These are phyloP conservation scores for Daldinia childiae DNA, from an alignment of 495 filamentous ascomycete species.

Conservation along the genomic window DNA sequence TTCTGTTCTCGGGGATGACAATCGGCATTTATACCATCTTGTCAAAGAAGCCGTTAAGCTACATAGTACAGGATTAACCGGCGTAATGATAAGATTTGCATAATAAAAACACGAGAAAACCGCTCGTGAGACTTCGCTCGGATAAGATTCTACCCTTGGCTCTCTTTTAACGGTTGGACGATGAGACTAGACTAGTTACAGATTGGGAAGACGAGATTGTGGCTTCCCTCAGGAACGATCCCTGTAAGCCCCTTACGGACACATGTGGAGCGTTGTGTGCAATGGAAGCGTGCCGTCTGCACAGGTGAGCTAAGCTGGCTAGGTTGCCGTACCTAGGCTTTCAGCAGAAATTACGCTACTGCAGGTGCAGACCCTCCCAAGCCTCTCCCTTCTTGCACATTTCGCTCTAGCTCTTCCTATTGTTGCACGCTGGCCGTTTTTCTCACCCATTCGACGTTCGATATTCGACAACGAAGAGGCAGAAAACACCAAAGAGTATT, in stretches of 20 bases:
- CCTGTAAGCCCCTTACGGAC: slow-evolving; percentile 38
- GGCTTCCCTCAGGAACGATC: slow-evolving; percentile 33
- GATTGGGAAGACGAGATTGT: slow-evolving; percentile 31
- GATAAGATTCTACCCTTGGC: slow-evolving; percentile 15
- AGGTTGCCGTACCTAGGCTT: neutral
- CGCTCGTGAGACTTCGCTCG: neutral
- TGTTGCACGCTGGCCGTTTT: slow-evolving; percentile 28
- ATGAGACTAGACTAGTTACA: slow-evolving; percentile 42
- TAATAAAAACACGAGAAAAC: slow-evolving; percentile 29
- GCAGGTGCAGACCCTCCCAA: slow-evolving; percentile 38
- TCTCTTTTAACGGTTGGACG: slow-evolving; percentile 22
- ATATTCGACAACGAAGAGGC: slow-evolving; percentile 10
- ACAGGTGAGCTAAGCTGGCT: neutral
- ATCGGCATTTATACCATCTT: neutral
- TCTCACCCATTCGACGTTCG: slow-evolving; percentile 22
- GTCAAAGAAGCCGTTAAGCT: neutral
- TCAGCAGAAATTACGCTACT: slow-evolving; percentile 35
- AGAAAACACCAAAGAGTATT: slow-evolving; percentile 39
- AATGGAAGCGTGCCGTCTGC: neutral
- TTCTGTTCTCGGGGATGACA: neutral
- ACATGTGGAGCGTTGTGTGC: slow-evolving; percentile 12
- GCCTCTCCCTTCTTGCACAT: slow-evolving; percentile 17
- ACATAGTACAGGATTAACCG: neutral
- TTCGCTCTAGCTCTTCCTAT: slow-evolving; percentile 19
- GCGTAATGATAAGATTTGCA: neutral